A percentile compares a stretch with the other conserved stretches of the same genome.
These are phyloP conservation scores for Exophiala lecanii-corni DNA, from an alignment of 2,329 filamentous ascomycete species.

Conservation along the genomic window DNA sequence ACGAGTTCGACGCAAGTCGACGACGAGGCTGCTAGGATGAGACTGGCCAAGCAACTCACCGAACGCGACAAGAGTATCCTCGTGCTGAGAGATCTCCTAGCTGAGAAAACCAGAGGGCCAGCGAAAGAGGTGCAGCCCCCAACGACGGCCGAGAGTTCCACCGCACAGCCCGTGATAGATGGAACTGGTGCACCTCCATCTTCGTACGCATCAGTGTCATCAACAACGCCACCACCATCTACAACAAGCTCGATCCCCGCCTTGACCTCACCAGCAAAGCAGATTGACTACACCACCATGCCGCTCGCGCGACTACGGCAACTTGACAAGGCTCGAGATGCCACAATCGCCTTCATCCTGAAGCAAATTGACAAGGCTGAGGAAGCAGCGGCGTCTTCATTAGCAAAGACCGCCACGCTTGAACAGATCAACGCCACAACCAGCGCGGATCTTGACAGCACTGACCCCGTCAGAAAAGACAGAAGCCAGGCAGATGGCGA, in stretches of 20 bases:
- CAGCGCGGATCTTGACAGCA: too few relatives aligned
- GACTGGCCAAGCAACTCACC: constrained; percentile 37
- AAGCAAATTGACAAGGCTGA: constrained; percentile 51
- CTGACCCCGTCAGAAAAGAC: too few relatives aligned
- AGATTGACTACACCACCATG: constrained; percentile 37
- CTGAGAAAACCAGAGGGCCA: constrained; percentile 34
- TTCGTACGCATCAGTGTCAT: neutral
- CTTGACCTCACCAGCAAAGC: neutral
- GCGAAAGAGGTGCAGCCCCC: neutral
- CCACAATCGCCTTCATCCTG: constrained; percentile 49
- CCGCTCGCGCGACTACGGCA: constrained; percentile 38
- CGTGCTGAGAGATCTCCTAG: constrained; percentile 43
- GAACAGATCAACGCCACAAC: too few relatives aligned
- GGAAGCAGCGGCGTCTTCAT: constrained; percentile 31
- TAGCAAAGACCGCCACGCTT: too few relatives aligned
- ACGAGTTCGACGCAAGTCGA: constrained; percentile 29
- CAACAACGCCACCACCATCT: neutral
- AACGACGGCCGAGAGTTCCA: neutral
- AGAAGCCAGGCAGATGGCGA: neutral
- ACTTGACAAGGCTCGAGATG: constrained; percentile 51
- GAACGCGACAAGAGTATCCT: constrained; percentile 47
- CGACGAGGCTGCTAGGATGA: constrained; percentile 31
- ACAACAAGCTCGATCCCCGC: neutral
- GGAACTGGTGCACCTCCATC: too few relatives aligned
- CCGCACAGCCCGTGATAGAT: neutral